phyloP scores from a whole-genome alignment of 768 basidiomycete genomes.

The Phaffia australis region DNA sequence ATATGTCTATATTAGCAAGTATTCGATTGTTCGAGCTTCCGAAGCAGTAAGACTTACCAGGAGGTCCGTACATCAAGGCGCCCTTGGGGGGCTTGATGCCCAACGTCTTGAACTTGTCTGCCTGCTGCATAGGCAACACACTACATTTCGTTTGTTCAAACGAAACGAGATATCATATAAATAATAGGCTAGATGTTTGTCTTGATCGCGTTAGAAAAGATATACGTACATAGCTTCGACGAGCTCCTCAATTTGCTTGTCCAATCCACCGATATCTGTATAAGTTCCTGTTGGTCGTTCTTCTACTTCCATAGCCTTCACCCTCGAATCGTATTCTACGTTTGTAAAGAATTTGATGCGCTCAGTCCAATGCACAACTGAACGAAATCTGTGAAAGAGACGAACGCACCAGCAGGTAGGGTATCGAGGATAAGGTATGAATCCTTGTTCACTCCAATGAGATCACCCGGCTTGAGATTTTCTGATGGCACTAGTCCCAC shows the following conservation, averaged over 20 bases:
- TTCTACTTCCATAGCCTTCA: slow-evolving; percentile 99
- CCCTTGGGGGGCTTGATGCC: slow-evolving; percentile 97
- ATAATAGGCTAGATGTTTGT: neutral
- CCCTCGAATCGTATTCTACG: slow-evolving; percentile 88
- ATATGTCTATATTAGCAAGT: neutral
- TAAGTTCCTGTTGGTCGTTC: slow-evolving; percentile 95
- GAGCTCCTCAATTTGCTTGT: slow-evolving; percentile 98
- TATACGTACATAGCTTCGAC: slow-evolving; percentile 70
- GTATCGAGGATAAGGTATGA: slow-evolving; percentile 94
- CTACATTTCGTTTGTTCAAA: slow-evolving; percentile 24
- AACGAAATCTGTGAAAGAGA: neutral
- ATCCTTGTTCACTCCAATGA: slow-evolving; percentile 98
- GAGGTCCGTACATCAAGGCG: slow-evolving; percentile 96
- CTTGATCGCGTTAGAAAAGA: neutral
- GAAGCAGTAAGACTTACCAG: slow-evolving; percentile 48
- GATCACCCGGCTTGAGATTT: slow-evolving; percentile 75
- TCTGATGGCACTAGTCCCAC: slow-evolving; percentile 94
- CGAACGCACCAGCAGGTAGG: slow-evolving; percentile 52
- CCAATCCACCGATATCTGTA: slow-evolving; percentile 84
- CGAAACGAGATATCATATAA: neutral
- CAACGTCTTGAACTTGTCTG: slow-evolving; percentile 95
- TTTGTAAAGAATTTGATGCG: neutral
- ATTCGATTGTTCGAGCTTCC: neutral
- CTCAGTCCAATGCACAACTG: neutral
- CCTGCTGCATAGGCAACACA: slow-evolving; percentile 95